Percentiles rank a stretch among this genome's conserved stretches.
Evolutionary conservation across 441 rosid genomes (phyloP).

Genomic region (Theobroma grandiflorum): DNA sequence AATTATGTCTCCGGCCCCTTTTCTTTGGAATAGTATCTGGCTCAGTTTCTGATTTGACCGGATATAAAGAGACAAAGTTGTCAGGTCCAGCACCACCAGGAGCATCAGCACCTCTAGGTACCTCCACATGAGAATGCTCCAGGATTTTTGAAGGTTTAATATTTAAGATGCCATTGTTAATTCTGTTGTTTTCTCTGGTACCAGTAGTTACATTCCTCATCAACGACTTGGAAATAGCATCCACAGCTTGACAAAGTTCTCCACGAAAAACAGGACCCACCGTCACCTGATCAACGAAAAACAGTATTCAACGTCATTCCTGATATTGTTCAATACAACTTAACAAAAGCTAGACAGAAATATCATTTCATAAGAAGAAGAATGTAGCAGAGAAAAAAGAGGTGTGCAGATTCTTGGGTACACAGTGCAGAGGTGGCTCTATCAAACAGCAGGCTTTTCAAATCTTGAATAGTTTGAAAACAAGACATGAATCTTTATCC

Average conservation of each 20-base stretch:
- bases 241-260: slow-evolving; percentile 41
- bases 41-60: slow-evolving; percentile 38
- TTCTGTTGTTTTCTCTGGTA: slow-evolving; percentile 25
- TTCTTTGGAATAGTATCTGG: slow-evolving; percentile 49
- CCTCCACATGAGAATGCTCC: slow-evolving; percentile 30
- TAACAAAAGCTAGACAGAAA: not conserved
- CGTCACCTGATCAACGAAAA: slow-evolving; percentile 40
- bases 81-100: slow-evolving; percentile 31
- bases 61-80: slow-evolving; percentile 36
- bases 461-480: not conserved
- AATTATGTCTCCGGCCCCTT: slow-evolving; percentile 73
- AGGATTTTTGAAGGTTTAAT: slow-evolving; percentile 34
- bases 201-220: slow-evolving; percentile 38
- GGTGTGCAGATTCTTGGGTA: not conserved
- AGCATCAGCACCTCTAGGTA: slow-evolving; percentile 28
- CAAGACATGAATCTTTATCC: not conserved
- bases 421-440: not conserved
- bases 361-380: not conserved
- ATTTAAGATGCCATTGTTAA: slow-evolving; percentile 19
- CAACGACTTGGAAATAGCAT: slow-evolving; percentile 34
- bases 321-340: not conserved
- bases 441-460: slow-evolving; percentile 9
- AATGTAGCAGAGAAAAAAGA: not conserved
- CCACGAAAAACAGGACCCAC: slow-evolving; percentile 30
- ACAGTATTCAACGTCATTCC: not conserved